phyloP scores from a whole-genome alignment of 1,139 yeast species.

The Sugiyamaella paludigena region DNA sequence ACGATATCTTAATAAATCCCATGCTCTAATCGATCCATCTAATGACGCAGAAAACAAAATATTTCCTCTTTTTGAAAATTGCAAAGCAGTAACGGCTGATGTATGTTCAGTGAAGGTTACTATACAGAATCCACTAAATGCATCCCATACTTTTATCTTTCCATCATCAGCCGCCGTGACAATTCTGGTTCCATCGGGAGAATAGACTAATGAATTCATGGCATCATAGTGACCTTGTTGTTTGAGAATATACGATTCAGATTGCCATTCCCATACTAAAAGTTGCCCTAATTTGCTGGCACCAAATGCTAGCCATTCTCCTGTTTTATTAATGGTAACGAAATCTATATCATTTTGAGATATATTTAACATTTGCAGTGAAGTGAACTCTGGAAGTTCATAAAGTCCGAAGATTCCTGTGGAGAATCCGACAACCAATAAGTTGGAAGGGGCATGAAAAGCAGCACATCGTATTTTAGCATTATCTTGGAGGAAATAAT shows the following conservation, averaged over 20 bases:
- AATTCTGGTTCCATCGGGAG: constrained; percentile 91
- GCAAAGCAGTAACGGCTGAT: constrained; percentile 83
- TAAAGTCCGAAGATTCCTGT: constrained; percentile 93
- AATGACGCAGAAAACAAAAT: constrained; percentile 86
- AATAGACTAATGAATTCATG: constrained; percentile 76
- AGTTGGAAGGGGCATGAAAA: constrained; percentile 68
- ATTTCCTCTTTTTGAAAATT: constrained; percentile 83
- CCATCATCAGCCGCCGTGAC: constrained; percentile 98
- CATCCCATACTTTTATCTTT: constrained; percentile 94
- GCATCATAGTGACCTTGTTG: constrained; percentile 98
- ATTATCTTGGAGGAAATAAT: constrained; percentile 62
- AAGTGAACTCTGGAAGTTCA: constrained; percentile 70
- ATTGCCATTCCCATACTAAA: constrained; percentile 97
- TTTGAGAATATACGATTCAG: constrained; percentile 89
- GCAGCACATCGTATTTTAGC: constrained; percentile 77
- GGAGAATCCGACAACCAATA: constrained; percentile 84
- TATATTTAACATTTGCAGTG: constrained; percentile 85
- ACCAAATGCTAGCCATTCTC: constrained; percentile 98
- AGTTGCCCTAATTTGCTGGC: constrained; percentile 89
- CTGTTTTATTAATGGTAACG: constrained; percentile 73
- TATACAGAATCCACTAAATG: constrained; percentile 85
- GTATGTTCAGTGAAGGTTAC: constrained; percentile 91
- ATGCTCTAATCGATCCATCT: constrained; percentile 96
- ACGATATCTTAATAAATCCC: constrained; percentile 91
- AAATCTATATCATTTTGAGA: constrained; percentile 89